Base-by-base conservation (phyloP, 2,329 filamentous ascomycete species). In the Colletotrichum aenigma region DNA sequence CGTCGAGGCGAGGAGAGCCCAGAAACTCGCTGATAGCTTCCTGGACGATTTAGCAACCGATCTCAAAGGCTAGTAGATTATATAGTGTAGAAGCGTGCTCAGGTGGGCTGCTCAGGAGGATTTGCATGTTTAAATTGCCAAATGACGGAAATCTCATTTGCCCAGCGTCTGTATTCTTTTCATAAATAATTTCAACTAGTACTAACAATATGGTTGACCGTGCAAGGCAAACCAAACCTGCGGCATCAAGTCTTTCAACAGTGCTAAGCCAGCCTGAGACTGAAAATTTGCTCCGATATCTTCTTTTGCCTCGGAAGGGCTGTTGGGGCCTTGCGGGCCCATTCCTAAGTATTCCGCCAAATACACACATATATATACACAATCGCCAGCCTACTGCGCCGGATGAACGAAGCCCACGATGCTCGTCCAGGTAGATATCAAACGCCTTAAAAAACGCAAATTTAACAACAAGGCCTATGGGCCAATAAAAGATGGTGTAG, bases 11-110 rank as follows among this genome's bases (percentile, higher is more conserved):
- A 86, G 88, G 79, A 87, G 91, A 82, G 91, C 90, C 34, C 93
- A 92, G 84, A 93, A 91, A 80, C 89, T 94, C 83, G 94, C 94
- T 38, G 94, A 95, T 79, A 90, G 86, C 77, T 97, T 97, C 83
- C 83, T 97, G 79, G 91, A 93, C 70, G 90, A 89, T 21, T 83
- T 94, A 75, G 85, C 77, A 9, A 48, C 69, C 13, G 69, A 71
- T 43, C 71, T 77, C 21, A 58, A 66, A 4, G 55, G 38, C 15
- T 21, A 24, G 9, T 13, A 55, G 28, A n/a, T 15, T 34, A 24
- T 34, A 24, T 16, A n/a, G 15, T 26, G 24, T 24, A 26, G n/a
- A 16, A 28, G 18, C 16, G 28, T 34, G 58, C 16, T n/a, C n/a
- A 6, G 16, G 30, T 24, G 13, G 36, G 55, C 16, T n/a, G 28